Base-by-base conservation (phyloP, 257 asterid species). In the Solanum pennellii region DNA sequence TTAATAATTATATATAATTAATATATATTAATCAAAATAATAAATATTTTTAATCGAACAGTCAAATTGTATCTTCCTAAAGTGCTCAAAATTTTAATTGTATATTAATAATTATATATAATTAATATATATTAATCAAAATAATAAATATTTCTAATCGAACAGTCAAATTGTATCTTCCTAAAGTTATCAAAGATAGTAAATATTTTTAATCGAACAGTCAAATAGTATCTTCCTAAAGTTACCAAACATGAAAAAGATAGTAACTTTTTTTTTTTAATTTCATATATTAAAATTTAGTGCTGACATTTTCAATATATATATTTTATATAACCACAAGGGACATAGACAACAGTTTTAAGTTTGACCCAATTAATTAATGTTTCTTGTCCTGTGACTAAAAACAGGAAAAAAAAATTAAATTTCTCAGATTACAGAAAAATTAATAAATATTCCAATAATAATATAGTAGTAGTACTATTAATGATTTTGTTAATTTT, bases 331-430 rank as follows among this genome's bases (percentile, higher is more conserved):
- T 16, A 52, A 52, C 62, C 9, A 72, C 77, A 74, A 5, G 0
- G n/a, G 84, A 47, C 85, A 80, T 39, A 45, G 31, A 27, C 42
- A 62, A 69, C 29, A 44, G 87, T 62, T 84, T 27, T 88, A 86
- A 72, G 89, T 87, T 91, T 92, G 98, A 92, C 94, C 93, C 94
- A 86, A 86, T 92, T 90, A 91, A 90, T 94, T 83, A 94, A 93
- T 93, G 95, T 90, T 89, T 92, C 88, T 92, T 92, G 94, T 92
- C 94, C 90, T 91, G 93, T 87, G 86, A 89, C 91, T 82, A 69
- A 33, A 29, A 59, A 80, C 52, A 79, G 86, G 9, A 6, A 3
- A 71, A 16, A 68, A 65, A 86, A 62, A 86, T 86, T 80, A 84
- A 56, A 83, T 71, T 87, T 69, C 89, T 42, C 87, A 80, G 93